Percentiles rank a stretch among this genome's conserved stretches.
Conservation (phyloP, 306 rosid species). For the Ochetophila trinervis region DNA sequence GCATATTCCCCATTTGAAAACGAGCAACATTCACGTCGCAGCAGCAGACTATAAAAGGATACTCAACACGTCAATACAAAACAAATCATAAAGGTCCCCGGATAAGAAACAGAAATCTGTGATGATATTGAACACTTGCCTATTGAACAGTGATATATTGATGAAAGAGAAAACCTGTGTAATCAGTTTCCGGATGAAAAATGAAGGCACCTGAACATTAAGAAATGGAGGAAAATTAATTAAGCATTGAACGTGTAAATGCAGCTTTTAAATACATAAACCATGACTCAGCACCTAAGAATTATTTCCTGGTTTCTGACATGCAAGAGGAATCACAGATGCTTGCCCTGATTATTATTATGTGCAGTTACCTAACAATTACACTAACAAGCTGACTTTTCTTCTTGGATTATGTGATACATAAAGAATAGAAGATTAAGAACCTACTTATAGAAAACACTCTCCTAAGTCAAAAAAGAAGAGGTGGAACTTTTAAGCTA, state of each 20-base stretch:
- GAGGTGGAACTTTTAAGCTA: too few relatives aligned
- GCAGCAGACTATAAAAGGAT: constrained; percentile 57
- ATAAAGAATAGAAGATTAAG: too few relatives aligned
- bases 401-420: too few relatives aligned
- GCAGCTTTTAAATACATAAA: neutral
- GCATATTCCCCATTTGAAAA: constrained; percentile 98
- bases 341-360: too few relatives aligned
- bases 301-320: neutral
- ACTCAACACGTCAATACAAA: constrained; percentile 17
- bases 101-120: constrained; percentile 5
- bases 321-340: too few relatives aligned
- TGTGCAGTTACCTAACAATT: too few relatives aligned
- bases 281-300: neutral
- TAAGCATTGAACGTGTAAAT: constrained; percentile 6
- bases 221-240: constrained; percentile 10
- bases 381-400: too few relatives aligned
- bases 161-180: constrained; percentile 96
- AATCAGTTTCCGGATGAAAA: constrained; percentile 88
- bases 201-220: constrained; percentile 83
- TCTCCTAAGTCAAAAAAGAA: too few relatives aligned
- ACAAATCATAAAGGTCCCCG: neutral
- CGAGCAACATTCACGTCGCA: constrained; percentile 95
- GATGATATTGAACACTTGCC: constrained; percentile 47
- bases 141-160: constrained; percentile 92
- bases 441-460: too few relatives aligned